A percentile compares a stretch with the other conserved stretches of the same genome.
These are phyloP conservation scores for Angomonas deanei DNA, from an alignment of 208 protist species.

Conservation along the genomic window DNA sequence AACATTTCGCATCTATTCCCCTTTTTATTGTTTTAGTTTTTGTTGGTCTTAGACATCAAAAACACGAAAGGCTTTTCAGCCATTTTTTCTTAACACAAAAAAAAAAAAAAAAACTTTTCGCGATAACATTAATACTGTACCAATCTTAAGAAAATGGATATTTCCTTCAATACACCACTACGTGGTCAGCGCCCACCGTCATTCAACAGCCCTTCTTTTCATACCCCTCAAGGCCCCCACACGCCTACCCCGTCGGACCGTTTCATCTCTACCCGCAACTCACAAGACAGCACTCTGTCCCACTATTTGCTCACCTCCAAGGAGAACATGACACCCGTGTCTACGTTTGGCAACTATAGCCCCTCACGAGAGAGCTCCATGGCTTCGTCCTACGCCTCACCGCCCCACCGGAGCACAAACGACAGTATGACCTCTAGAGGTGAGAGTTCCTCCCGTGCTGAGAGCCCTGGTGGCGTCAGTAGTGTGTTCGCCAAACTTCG, in stretches of 20 bases:
- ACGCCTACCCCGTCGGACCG: slow-evolving; percentile 29
- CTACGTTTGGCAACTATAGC: slow-evolving; percentile 19
- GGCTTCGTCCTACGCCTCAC: slow-evolving; percentile 7
- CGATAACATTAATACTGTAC: too few relatives aligned
- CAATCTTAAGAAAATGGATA: too few relatives aligned
- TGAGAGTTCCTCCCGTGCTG: background rate
- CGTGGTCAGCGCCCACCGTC: background rate
- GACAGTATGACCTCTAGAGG: background rate
- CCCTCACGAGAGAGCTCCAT: slow-evolving; percentile 14
- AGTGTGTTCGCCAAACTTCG: slow-evolving; percentile 34
- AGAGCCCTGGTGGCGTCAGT: background rate
- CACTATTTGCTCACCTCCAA: slow-evolving; percentile 78
- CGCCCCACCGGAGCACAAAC: background rate
- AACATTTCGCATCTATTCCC: background rate
- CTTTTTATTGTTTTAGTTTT: slow-evolving; percentile 11
- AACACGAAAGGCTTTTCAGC: background rate
- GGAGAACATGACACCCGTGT: slow-evolving; percentile 53
- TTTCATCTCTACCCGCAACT: slow-evolving; percentile 57
- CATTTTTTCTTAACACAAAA: slow-evolving; percentile 4
- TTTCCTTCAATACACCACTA: slow-evolving; percentile 14
- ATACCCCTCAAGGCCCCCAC: slow-evolving; percentile 5
- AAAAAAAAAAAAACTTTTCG: too few relatives aligned
- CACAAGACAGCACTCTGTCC: slow-evolving; percentile 53
- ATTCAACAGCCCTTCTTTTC: slow-evolving; percentile 11
- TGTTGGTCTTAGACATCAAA: background rate